These are phyloP conservation scores for Tricholoma furcatifolium DNA, from an alignment of 768 basidiomycete species.

Conservation along the genomic window DNA sequence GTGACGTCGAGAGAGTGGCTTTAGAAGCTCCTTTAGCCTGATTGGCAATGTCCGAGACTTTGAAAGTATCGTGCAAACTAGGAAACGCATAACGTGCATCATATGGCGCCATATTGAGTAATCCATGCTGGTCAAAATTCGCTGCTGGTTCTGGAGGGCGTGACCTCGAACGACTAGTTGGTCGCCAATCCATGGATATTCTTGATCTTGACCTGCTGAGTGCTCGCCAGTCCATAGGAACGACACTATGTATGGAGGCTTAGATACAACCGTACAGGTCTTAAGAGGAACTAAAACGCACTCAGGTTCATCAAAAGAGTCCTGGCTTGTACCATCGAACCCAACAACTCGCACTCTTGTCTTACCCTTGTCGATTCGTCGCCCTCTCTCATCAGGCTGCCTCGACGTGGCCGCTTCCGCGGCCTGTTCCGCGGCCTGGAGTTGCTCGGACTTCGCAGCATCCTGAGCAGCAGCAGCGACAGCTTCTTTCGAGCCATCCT, in stretches of 20 bases:
- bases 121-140: slow-evolving; percentile 46
- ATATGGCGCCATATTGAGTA: slow-evolving; percentile 28
- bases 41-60: slow-evolving; percentile 23
- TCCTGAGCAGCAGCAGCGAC: slow-evolving; percentile 11
- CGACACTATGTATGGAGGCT: slow-evolving; percentile 37
- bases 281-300: slow-evolving; percentile 42
- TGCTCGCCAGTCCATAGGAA: slow-evolving; percentile 91
- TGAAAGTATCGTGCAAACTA: slow-evolving; percentile 22
- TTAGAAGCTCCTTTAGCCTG: slow-evolving; percentile 19
- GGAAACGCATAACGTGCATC: slow-evolving; percentile 50
- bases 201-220: slow-evolving; percentile 90
- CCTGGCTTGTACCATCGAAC: slow-evolving; percentile 76
- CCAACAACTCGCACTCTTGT: slow-evolving; percentile 75
- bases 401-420: slow-evolving; percentile 20
- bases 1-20: slow-evolving; percentile 21
- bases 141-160: slow-evolving; percentile 60
- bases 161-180: slow-evolving; percentile 74
- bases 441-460: slow-evolving; percentile 17
- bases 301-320: slow-evolving; percentile 72
- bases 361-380: slow-evolving; percentile 80
- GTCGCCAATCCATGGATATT: slow-evolving; percentile 90
- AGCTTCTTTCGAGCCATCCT: slow-evolving; percentile 9
- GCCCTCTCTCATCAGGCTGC: slow-evolving; percentile 56
- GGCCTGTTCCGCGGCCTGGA: slow-evolving; percentile 20
- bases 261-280: slow-evolving; percentile 4